phyloP scores from a whole-genome alignment of 225 moss, liverwort and hornwort species.

The Thuidium tamariscinum region DNA sequence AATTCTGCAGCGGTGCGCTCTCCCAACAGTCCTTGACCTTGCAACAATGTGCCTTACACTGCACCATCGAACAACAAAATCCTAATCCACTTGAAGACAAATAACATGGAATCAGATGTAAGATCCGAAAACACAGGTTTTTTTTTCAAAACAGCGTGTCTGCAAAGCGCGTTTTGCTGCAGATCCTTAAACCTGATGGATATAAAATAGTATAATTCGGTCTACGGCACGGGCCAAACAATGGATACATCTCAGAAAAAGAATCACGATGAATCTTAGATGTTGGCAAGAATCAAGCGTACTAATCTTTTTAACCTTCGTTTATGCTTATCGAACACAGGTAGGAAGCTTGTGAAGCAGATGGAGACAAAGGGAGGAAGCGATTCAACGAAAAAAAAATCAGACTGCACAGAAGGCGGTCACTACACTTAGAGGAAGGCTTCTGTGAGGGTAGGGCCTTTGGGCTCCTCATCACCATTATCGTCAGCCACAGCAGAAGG shows the following conservation, averaged over 20 bases:
- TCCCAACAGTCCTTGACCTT: neutral
- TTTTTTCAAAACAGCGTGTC: neutral
- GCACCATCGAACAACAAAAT: neutral
- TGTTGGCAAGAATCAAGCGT: neutral
- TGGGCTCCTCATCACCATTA: slow-evolving; percentile 18
- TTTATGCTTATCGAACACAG: neutral
- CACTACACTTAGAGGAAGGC: slow-evolving; percentile 20
- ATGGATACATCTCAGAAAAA: neutral
- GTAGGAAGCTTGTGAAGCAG: neutral
- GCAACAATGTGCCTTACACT: neutral
- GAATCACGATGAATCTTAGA: neutral
- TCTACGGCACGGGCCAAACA: neutral
- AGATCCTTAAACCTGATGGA: neutral
- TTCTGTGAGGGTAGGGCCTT: slow-evolving; percentile 29
- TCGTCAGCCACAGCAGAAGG: slow-evolving; percentile 2
- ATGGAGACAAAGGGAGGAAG: neutral
- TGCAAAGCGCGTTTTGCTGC: neutral
- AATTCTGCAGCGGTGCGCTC: neutral
- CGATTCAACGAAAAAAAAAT: neutral
- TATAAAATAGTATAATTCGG: neutral
- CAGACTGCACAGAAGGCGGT: neutral
- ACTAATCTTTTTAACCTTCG: too few species aligned
- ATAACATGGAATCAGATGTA: neutral
- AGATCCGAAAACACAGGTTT: neutral
- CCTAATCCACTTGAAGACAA: neutral